Conservation (phyloP, 495 filamentous ascomycete species). For the Penicillium antarcticum region DNA sequence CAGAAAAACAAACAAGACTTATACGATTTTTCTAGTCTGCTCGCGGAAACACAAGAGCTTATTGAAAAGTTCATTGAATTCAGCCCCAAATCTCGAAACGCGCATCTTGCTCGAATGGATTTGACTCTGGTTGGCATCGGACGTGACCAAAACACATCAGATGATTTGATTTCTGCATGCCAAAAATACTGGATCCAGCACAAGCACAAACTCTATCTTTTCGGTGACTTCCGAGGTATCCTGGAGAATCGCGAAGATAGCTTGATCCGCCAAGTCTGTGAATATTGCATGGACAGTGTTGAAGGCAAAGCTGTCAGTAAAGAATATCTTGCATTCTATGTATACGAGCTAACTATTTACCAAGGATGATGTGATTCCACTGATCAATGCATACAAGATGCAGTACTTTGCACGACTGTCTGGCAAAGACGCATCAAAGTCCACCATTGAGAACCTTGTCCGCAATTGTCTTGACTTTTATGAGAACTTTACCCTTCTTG, state of each 20-base stretch:
- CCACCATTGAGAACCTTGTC: conserved; percentile 43
- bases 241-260: conserved; percentile 33
- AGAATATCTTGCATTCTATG: not conserved
- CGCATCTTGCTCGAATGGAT: conserved; percentile 41
- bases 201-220: conserved; percentile 51
- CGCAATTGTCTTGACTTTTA: conserved; percentile 48
- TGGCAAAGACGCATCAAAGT: conserved; percentile 30
- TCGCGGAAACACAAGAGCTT: conserved; percentile 26
- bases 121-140: conserved; percentile 21
- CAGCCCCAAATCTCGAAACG: conserved; percentile 46
- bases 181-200: conserved; percentile 48
- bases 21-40: conserved; percentile 25
- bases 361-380: conserved; percentile 27
- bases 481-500: conserved; percentile 9
- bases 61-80: conserved; percentile 33
- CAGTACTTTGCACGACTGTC: conserved; percentile 53
- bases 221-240: conserved; percentile 50
- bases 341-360: conserved; percentile 1
- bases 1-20: not conserved
- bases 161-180: conserved; percentile 39
- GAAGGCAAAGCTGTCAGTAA: conserved; percentile 33
- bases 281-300: conserved; percentile 12
- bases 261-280: conserved; percentile 24
- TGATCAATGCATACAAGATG: conserved; percentile 54
- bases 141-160: conserved; percentile 26